Percentiles rank a stretch among this genome's conserved stretches.
These are phyloP conservation scores for Urochloa ruziziensis DNA, from an alignment of 176 grass and related monocot species.

Conservation along the genomic window DNA sequence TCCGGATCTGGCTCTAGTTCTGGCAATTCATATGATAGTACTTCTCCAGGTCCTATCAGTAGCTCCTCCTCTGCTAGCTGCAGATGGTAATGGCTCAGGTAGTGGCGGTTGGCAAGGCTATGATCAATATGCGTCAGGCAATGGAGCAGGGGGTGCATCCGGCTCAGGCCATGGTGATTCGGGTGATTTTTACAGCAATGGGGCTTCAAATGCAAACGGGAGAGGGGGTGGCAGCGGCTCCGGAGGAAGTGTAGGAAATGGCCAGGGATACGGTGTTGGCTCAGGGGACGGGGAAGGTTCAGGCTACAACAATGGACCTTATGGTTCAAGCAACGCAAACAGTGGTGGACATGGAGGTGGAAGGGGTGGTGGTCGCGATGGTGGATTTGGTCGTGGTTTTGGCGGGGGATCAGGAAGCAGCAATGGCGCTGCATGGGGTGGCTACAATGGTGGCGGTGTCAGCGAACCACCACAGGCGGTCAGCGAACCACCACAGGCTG, in stretches of 20 bases:
- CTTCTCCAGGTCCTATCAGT: neutral
- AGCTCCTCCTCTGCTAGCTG: neutral
- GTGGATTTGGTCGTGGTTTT: constrained; percentile 8
- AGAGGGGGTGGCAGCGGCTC: neutral
- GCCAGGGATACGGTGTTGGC: neutral
- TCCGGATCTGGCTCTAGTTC: neutral
- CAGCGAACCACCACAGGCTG: neutral
- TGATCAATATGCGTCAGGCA: neutral
- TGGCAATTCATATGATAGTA: neutral
- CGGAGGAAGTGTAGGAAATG: neutral
- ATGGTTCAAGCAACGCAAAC: neutral
- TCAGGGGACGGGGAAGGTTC: neutral
- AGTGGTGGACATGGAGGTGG: neutral
- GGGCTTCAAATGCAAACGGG: neutral
- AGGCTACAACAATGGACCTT: neutral
- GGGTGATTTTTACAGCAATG: neutral
- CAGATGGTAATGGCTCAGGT: neutral
- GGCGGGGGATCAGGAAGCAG: neutral
- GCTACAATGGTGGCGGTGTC: neutral
- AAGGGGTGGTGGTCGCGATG: neutral
- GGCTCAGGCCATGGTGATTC: neutral
- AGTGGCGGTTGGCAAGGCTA: neutral
- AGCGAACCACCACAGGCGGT: neutral
- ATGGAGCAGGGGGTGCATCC: neutral
- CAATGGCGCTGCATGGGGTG: neutral